A percentile compares a stretch with the other conserved stretches of the same genome.
phyloP scores from a whole-genome alignment of 2,329 filamentous ascomycete species.

The Pseudocercospora musae region DNA sequence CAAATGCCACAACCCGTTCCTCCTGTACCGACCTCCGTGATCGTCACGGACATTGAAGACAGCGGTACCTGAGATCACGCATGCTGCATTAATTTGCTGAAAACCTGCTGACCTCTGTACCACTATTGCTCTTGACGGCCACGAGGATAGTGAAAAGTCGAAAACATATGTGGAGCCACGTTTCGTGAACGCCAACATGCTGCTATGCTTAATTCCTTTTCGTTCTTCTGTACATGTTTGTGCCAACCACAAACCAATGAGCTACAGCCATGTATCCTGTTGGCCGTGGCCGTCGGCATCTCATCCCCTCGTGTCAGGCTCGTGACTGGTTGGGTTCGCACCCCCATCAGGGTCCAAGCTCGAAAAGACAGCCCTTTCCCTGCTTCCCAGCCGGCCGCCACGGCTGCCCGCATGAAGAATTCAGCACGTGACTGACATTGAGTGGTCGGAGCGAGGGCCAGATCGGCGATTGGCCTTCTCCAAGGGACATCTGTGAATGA shows the following conservation, averaged over 20 bases:
- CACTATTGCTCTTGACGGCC: neutral
- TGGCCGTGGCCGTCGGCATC: neutral
- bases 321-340: neutral
- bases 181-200: neutral
- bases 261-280: neutral
- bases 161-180: neutral
- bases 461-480: constrained; percentile 9
- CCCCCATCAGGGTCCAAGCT: neutral
- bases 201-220: neutral
- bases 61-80: neutral
- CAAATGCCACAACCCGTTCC: neutral
- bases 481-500: neutral
- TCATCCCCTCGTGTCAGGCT: neutral
- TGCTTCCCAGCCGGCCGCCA: neutral
- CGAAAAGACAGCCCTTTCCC: neutral
- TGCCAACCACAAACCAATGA: neutral
- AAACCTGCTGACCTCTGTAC: neutral
- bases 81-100: neutral
- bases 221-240: constrained; percentile 2
- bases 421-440: constrained; percentile 4
- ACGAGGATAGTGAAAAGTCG: neutral
- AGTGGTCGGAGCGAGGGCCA: neutral
- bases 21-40: neutral
- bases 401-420: constrained; percentile 10
- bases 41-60: neutral